Base-by-base conservation (phyloP, 345 rosid genomes). In the Lepidium africanum region DNA sequence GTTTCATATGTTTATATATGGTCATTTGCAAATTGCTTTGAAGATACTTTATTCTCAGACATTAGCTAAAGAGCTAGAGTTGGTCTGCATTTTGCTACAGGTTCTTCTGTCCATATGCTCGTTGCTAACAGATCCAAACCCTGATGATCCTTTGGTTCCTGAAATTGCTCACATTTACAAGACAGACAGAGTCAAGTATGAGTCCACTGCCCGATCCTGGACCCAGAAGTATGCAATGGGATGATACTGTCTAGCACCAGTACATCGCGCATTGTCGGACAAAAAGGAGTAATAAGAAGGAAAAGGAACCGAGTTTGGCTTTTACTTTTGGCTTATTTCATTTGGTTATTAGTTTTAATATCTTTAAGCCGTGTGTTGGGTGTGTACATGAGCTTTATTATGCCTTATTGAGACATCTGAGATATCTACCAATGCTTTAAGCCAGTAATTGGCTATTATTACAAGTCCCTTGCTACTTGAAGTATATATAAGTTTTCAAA, bases 31-130 rank as follows among this genome's bases (percentile, higher is more conserved):
- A 37, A 5, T 46, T 68, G 30, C 10, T 58, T 27, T 47, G 65
- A 69, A 58, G 57, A 21, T n/a, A 35, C 11, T 33, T 30, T 45
- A 0, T 39, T 27, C 0, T 63, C 1, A 5, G 40, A 9, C 63
- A 25, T 12, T 13, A 56, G 16, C 23, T 30, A 8, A 72, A 64
- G 4, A 12, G 8, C 5, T 43, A 43, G 15, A 43, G 39, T 62
- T 48, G 68, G n/a, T 73, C 0, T 65, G 23, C 32, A 0, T 7
- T 10, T 69, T 27, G 10, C 38, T 58, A 41, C 71, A 86, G 91
- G 88, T 86, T 48, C 91, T 86, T 47, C 82, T 86, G 48, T 86
- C 91, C 23, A 86, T 86, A 57, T 84, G 88, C 73, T 86, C 91
- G 14, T 65, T 86, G 77, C 81, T 86, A 46, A 86, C 91, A 1